Percentiles rank a stretch among this genome's conserved stretches.
These are phyloP conservation scores for Ilyonectria sp. DNA, from an alignment of 2,329 filamentous ascomycete species.

Conservation along the genomic window DNA sequence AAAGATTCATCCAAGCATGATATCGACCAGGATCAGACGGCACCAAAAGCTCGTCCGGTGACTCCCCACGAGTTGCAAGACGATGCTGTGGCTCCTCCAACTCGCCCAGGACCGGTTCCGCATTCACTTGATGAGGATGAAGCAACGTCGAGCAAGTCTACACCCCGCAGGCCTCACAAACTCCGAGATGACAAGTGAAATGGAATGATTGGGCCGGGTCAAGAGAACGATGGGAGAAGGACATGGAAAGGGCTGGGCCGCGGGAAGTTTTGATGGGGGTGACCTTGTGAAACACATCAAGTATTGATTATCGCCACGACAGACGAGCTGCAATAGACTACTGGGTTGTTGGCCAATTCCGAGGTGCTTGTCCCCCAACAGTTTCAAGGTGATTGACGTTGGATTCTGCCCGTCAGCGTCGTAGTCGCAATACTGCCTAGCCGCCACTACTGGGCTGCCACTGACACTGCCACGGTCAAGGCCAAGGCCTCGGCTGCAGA, in stretches of 20 bases:
- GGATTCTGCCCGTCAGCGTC: neutral
- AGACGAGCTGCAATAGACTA: constrained; percentile 23
- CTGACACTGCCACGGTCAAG: neutral
- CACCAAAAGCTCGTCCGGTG: constrained; percentile 19
- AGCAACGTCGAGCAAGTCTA: constrained; percentile 17
- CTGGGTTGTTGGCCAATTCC: neutral
- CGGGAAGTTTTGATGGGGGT: constrained; percentile 4
- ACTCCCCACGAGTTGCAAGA: constrained; percentile 30
- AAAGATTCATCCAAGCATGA: constrained; percentile 29
- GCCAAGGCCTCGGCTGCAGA: neutral
- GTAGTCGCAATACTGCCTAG: neutral
- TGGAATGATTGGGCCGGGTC: neutral
- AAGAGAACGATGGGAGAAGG: neutral
- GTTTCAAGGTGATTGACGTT: neutral
- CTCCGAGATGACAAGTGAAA: constrained; percentile 37
- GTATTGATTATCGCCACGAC: constrained; percentile 20
- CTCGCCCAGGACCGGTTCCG: constrained; percentile 13
- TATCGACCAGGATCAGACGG: constrained; percentile 33
- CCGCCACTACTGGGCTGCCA: neutral
- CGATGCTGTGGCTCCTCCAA: constrained; percentile 26
- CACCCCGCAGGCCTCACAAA: constrained; percentile 30
- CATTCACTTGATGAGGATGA: constrained; percentile 39
- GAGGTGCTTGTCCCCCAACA: neutral
- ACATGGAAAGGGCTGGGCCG: neutral
- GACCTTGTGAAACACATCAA: constrained; percentile 19